Evolutionary conservation across 2,329 filamentous ascomycete genomes (phyloP), one percentile per base, ranked within the genome.

Genomic region (Fusarium continuum): DNA sequence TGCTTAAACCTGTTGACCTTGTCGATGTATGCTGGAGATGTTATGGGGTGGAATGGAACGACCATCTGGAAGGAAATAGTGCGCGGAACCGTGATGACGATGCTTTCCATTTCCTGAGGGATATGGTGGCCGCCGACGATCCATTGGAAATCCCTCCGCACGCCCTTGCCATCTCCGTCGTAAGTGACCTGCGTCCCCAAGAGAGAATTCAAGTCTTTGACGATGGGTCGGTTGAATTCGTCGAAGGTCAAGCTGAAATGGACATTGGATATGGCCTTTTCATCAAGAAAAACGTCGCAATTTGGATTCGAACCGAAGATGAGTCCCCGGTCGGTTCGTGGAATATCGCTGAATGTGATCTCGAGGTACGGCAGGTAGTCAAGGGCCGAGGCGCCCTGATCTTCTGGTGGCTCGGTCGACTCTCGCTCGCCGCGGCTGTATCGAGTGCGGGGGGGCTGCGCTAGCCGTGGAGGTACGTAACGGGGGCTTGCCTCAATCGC

Each of bases 141-240:
- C 69, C 69, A 72, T 16, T 44, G 32, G 39, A 71, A 71, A 7
- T 49, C 23, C 8, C 61, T 55, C 20, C 69, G 67, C 4, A 4
- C 25, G 20, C 67, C 68, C 5, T 53, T 2, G 7, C 64, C 68
- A 31, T 59, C 17, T 1, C 34, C 19, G 29, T 62, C 41, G 40
- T 72, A 72, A 6, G 64, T 70, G 36, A 72, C 70, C 41, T 68
- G 32, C 14, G 67, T 71, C 23, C 70, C 70, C 7, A 4, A 5
- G 4, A 31, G 5, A 41, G 70, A 73, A 11, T 20, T 29, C 47
- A 60, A 48, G 55, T 72, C 70, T 35, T 60, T 62, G 16, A 71
- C 51, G 29, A 68, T 50, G 17, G 55, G 56, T 22, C 36, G 22
- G 8, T 40, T n/a, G 2, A 3, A 16, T 14, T 19, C 3, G 8